These are phyloP conservation scores for Basidiobolus heterosporus DNA, from an alignment of 371 early-diverging fungal species.

Conservation along the genomic window DNA sequence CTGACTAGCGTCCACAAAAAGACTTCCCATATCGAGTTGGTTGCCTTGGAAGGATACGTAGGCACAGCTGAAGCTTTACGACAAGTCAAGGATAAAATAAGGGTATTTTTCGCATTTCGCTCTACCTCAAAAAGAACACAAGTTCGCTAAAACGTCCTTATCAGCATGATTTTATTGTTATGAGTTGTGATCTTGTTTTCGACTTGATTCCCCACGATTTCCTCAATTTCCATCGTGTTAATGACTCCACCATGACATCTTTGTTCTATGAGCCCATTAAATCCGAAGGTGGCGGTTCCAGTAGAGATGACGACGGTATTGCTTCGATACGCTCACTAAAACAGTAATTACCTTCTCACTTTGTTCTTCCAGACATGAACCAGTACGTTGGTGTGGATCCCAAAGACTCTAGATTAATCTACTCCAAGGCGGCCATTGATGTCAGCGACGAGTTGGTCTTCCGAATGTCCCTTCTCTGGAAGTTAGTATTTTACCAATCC, in stretches of 20 bases:
- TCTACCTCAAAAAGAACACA: neutral
- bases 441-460: constrained; percentile 55
- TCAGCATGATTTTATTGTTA: constrained; percentile 74
- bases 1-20: constrained; percentile 48
- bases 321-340: constrained; percentile 12
- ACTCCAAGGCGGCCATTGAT: constrained; percentile 24
- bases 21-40: constrained; percentile 8
- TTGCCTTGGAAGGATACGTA: constrained; percentile 49
- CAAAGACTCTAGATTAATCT: constrained; percentile 50
- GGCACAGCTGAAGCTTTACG: constrained; percentile 79
- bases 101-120: constrained; percentile 21
- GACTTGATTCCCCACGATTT: constrained; percentile 64
- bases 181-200: constrained; percentile 76
- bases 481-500: constrained; percentile 14
- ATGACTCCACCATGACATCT: constrained; percentile 58
- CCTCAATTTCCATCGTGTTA: constrained; percentile 60
- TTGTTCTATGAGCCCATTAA: constrained; percentile 58
- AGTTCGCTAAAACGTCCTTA: neutral
- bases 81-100: constrained; percentile 55
- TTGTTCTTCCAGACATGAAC: constrained; percentile 15
- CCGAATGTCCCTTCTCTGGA: constrained; percentile 50
- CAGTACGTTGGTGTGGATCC: constrained; percentile 69
- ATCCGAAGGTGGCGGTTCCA: constrained; percentile 24
- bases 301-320: constrained; percentile 8
- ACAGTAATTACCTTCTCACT: constrained; percentile 1